Percentiles rank a stretch among this genome's conserved stretches.
These are phyloP conservation scores for Mucor plumbeus DNA, from an alignment of 371 early-diverging fungal genomes.

Conservation along the genomic window DNA sequence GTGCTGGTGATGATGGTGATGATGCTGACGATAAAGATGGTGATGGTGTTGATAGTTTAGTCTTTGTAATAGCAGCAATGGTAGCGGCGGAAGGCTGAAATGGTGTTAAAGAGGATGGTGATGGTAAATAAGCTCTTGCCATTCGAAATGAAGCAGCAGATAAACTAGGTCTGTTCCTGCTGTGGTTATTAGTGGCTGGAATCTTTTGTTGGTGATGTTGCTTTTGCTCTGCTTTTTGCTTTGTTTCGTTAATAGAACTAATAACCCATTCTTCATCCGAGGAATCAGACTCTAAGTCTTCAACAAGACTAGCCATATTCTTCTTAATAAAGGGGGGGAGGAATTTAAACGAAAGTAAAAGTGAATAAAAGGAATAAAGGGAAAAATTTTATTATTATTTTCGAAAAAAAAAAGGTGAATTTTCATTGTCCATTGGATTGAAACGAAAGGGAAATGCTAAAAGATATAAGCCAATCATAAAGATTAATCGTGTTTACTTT, in stretches of 20 bases:
- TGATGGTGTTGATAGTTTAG: background rate
- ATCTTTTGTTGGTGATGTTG: background rate
- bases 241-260: conserved; percentile 16
- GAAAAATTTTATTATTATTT: background rate
- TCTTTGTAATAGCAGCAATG: background rate
- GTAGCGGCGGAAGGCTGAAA: background rate
- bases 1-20: no score
- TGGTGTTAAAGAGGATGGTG: background rate
- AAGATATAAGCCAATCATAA: background rate
- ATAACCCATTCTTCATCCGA: conserved; percentile 49
- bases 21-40: no score
- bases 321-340: background rate
- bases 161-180: background rate
- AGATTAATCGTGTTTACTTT: background rate
- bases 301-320: conserved; percentile 19
- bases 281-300: conserved; percentile 37
- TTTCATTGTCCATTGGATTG: background rate
- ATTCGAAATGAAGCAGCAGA: conserved; percentile 12
- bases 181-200: no score
- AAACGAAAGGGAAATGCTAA: background rate
- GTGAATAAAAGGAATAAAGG: conserved; percentile 2
- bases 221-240: background rate
- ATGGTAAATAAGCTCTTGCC: conserved; percentile 8
- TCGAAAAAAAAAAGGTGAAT: background rate
- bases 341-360: background rate